Base-by-base conservation (phyloP, 305 asterid genomes). In the Rubia tinctorum region DNA sequence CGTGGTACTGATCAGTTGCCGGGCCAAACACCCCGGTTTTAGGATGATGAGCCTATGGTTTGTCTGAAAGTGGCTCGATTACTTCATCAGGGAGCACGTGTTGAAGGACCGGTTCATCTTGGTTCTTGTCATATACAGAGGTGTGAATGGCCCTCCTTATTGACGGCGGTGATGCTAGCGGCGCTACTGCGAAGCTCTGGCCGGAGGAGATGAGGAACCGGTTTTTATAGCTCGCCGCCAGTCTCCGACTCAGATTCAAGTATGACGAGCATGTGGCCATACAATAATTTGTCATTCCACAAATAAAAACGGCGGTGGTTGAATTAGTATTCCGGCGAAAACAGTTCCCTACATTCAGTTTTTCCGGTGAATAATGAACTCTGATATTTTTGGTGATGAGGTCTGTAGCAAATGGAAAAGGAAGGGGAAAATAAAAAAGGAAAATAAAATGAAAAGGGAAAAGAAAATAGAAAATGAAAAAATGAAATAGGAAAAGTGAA, bases 21-120 rank as follows among this genome's bases (percentile, higher is more conserved):
- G 97, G 98, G 65, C 94, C 92, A 22, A 93, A 93, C 74, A 93
- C 94, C 71, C 98, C 98, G 0, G 97, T 91, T 62, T 81, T 53
- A 20, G 97, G 96, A 81, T 93, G 95, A 8, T 96, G 98, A 73
- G 83, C 83, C 98, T 95, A 93, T 80, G 87, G 91, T 37, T 83
- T 75, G 8, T 81, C 89, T 0, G 86, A 69, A 22, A 79, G 83
- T 17, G 80, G 71, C 17, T 85, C 79, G 59, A 84, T 87, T 66
- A 86, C 80, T 49, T 89, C 76, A 73, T 90, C 95, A 0, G 97
- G 92, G 39, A 90, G 87, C 73, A 85, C 76, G 0, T 80, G 76
- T 49, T 87, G 68, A 1, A 6, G 80, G 68, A 70, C 80, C 47
- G 67, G 78, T 27, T 91, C 98, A 77, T 93, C 98, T 0, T 66